A percentile compares a stretch with the other conserved stretches of the same genome.
Conservation (phyloP, 805 yeast genomes). For the Schwanniomyces polymorphus region DNA sequence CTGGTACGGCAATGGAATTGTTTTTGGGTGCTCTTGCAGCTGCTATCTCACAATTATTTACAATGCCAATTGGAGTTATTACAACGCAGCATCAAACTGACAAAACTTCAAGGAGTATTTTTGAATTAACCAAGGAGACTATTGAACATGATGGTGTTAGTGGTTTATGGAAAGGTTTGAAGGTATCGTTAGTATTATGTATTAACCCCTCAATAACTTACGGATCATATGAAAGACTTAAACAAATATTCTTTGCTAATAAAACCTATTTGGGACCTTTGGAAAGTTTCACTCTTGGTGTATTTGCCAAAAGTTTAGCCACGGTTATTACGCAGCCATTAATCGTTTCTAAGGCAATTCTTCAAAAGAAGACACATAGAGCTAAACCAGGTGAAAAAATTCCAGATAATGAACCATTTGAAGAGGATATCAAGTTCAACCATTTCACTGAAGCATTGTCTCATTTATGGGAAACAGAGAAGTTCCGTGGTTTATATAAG, state of each 20-base stretch:
- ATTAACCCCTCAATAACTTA: slow-evolving; percentile 86
- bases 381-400: slow-evolving; percentile 25
- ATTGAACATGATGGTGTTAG: slow-evolving; percentile 61
- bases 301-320: slow-evolving; percentile 78
- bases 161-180: slow-evolving; percentile 83
- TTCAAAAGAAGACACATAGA: slow-evolving; percentile 50
- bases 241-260: slow-evolving; percentile 45
- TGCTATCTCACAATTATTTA: slow-evolving; percentile 74
- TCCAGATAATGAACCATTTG: slow-evolving; percentile 20
- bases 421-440: slow-evolving; percentile 44
- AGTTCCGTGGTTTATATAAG: slow-evolving; percentile 66
- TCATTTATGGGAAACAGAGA: slow-evolving; percentile 64
- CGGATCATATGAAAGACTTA: slow-evolving; percentile 73
- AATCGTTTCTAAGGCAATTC: slow-evolving; percentile 80
- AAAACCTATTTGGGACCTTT: slow-evolving; percentile 52
- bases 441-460: slow-evolving; percentile 63
- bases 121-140: slow-evolving; percentile 45
- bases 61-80: slow-evolving; percentile 78
- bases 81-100: slow-evolving; percentile 63
- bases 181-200: slow-evolving; percentile 76
- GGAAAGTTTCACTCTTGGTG: slow-evolving; percentile 72
- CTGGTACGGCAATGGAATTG: slow-evolving; percentile 66
- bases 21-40: slow-evolving; percentile 79
- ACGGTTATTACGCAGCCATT: slow-evolving; percentile 81
- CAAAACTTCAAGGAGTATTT: slow-evolving; percentile 31